phyloP scores from a whole-genome alignment of 1,284 basidiomycete genomes.

The Kwoniella shivajii region DNA sequence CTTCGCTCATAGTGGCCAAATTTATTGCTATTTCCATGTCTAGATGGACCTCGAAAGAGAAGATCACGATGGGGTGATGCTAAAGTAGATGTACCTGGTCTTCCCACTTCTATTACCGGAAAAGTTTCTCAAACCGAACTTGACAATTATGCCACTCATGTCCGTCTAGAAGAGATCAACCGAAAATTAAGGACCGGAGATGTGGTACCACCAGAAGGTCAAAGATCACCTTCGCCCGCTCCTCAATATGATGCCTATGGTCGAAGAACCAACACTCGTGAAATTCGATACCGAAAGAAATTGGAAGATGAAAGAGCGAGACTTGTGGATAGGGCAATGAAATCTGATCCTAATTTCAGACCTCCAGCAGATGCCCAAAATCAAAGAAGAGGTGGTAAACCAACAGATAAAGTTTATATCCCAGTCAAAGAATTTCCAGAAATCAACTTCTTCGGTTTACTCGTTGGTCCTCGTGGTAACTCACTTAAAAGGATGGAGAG shows the following conservation, averaged over 20 bases:
- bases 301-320: constrained; percentile 94
- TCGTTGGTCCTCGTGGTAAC: constrained; percentile 97
- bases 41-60: constrained; percentile 71
- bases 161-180: constrained; percentile 95
- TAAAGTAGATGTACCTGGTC: constrained; percentile 79
- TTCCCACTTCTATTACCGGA: constrained; percentile 89
- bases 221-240: constrained; percentile 92
- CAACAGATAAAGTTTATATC: constrained; percentile 97
- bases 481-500: constrained; percentile 99
- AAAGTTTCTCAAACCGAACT: constrained; percentile 90
- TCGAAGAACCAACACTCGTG: constrained; percentile 95
- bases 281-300: constrained; percentile 96
- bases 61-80: constrained; percentile 92
- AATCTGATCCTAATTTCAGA: constrained; percentile 95
- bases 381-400: constrained; percentile 84
- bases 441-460: constrained; percentile 98
- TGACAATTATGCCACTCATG: constrained; percentile 91
- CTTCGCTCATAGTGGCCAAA: not conserved
- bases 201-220: constrained; percentile 91
- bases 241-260: constrained; percentile 97
- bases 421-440: constrained; percentile 99
- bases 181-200: constrained; percentile 91
- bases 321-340: constrained; percentile 93
- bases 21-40: not conserved
- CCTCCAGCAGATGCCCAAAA: constrained; percentile 85